Conservation (phyloP, 495 filamentous ascomycete genomes). For the Penicillium samsonianum region DNA sequence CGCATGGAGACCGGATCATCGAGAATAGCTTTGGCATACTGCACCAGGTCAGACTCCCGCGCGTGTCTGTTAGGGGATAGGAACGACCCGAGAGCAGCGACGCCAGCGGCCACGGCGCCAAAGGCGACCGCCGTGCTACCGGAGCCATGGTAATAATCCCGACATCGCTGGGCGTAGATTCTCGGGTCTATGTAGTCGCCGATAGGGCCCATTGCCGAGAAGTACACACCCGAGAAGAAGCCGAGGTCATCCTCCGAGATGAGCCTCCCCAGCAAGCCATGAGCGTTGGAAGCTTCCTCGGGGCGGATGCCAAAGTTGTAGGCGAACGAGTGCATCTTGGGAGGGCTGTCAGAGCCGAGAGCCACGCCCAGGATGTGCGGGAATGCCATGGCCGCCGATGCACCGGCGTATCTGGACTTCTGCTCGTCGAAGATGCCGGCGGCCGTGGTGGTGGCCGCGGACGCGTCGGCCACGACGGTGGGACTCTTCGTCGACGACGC, state of each 20-base stretch:
- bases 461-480: slow-evolving; percentile 20
- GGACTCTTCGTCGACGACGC: slow-evolving; percentile 23
- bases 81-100: slow-evolving; percentile 35
- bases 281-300: slow-evolving; percentile 28
- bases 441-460: too few species aligned
- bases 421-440: slow-evolving; percentile 37
- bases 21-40: slow-evolving; percentile 37
- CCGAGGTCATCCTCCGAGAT: slow-evolving; percentile 31
- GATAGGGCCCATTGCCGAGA: slow-evolving; percentile 27
- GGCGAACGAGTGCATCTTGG: slow-evolving; percentile 30
- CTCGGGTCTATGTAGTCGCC: slow-evolving; percentile 29
- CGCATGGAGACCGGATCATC: slow-evolving; percentile 36
- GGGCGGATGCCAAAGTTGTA: slow-evolving; percentile 40
- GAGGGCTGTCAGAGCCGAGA: slow-evolving; percentile 33
- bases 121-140: slow-evolving; percentile 28
- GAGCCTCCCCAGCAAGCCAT: slow-evolving; percentile 27
- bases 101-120: slow-evolving; percentile 32
- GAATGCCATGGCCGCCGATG: slow-evolving; percentile 37
- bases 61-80: slow-evolving; percentile 29
- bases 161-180: slow-evolving; percentile 35
- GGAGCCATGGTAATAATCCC: slow-evolving; percentile 27
- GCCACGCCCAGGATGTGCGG: slow-evolving; percentile 34
- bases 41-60: slow-evolving; percentile 33
- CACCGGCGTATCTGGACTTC: slow-evolving; percentile 34
- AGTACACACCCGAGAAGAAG: slow-evolving; percentile 26